These are phyloP conservation scores for Lagerstroemia speciosa DNA, from an alignment of 345 rosid genomes.

Conservation along the genomic window DNA sequence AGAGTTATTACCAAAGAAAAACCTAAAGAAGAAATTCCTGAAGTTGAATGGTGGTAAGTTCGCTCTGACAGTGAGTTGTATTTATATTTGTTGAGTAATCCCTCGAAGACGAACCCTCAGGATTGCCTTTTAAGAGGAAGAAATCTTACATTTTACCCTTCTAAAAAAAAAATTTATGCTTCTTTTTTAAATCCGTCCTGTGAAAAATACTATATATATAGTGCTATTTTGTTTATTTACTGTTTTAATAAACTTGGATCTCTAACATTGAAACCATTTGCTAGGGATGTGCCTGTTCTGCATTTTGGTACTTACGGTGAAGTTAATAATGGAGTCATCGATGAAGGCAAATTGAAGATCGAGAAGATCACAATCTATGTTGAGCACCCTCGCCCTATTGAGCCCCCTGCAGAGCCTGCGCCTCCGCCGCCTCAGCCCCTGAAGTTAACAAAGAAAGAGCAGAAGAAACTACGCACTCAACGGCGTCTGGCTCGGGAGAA, in stretches of 20 bases:
- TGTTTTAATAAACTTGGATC: not conserved
- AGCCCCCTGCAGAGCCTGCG: conserved; percentile 91
- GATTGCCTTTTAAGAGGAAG: not conserved
- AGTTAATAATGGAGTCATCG: conserved; percentile 26
- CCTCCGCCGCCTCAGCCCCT: conserved; percentile 95
- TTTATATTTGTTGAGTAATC: conserved; percentile 2
- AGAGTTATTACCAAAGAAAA: conserved; percentile 70
- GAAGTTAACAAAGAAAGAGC: conserved; percentile 91
- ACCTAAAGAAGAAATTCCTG: conserved; percentile 71
- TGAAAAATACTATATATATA: too few relatives aligned
- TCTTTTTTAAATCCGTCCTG: not conserved
- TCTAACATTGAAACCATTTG: conserved; percentile 3
- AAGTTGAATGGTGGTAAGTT: conserved; percentile 95
- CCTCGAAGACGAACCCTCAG: not conserved
- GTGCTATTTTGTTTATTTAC: not conserved
- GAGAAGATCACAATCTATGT: conserved; percentile 73
- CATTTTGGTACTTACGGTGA: conserved; percentile 43
- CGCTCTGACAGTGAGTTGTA: not conserved
- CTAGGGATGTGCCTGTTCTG: conserved; percentile 71
- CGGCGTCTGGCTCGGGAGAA: conserved; percentile 84
- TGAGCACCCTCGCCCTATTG: conserved; percentile 89
- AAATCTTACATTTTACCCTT: not conserved
- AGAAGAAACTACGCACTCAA: conserved; percentile 90
- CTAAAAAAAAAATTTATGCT: not conserved
- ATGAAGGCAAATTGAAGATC: conserved; percentile 43